Conservation (phyloP, 2,329 filamentous ascomycete species). For the Neonectria faginata region DNA sequence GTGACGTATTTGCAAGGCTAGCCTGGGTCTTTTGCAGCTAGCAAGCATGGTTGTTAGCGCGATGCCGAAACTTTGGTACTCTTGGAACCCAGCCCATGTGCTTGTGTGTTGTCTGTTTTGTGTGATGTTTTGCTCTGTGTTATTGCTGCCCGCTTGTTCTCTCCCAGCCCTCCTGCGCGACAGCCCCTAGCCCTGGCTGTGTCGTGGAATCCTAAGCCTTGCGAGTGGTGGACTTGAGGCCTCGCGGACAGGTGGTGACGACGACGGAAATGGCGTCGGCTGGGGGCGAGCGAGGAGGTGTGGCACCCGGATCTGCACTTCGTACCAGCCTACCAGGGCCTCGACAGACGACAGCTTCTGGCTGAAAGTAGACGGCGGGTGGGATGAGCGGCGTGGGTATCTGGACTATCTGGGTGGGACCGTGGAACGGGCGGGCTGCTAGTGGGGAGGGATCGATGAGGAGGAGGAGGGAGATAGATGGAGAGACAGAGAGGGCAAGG, state of each 20-base stretch:
- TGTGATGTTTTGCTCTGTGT: neutral
- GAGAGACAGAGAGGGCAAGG: slow-evolving; percentile 2
- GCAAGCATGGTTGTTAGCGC: slow-evolving; percentile 23
- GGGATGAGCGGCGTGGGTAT: slow-evolving; percentile 19
- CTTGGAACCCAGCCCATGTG: slow-evolving; percentile 18
- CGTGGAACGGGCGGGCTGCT: slow-evolving; percentile 8
- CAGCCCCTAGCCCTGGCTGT: slow-evolving; percentile 2
- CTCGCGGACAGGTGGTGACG: slow-evolving; percentile 37
- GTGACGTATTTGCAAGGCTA: slow-evolving; percentile 24
- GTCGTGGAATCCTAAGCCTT: slow-evolving; percentile 7
- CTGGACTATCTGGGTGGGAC: slow-evolving; percentile 16
- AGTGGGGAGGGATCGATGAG: slow-evolving; percentile 6
- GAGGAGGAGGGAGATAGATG: neutral
- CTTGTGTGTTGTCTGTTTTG: neutral
- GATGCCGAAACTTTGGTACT: slow-evolving; percentile 28
- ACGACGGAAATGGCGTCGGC: slow-evolving; percentile 40
- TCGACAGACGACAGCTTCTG: neutral
- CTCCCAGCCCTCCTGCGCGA: slow-evolving; percentile 14
- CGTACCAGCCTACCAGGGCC: neutral
- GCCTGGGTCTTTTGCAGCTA: slow-evolving; percentile 10
- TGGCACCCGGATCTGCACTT: slow-evolving; percentile 23
- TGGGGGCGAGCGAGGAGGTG: slow-evolving; percentile 37
- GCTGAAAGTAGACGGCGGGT: slow-evolving; percentile 2
- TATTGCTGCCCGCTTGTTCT: slow-evolving; percentile 5
- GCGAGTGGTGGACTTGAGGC: slow-evolving; percentile 12